Base-by-base conservation (phyloP, 2,329 filamentous ascomycete genomes). In the Triangularia verruculosa region DNA sequence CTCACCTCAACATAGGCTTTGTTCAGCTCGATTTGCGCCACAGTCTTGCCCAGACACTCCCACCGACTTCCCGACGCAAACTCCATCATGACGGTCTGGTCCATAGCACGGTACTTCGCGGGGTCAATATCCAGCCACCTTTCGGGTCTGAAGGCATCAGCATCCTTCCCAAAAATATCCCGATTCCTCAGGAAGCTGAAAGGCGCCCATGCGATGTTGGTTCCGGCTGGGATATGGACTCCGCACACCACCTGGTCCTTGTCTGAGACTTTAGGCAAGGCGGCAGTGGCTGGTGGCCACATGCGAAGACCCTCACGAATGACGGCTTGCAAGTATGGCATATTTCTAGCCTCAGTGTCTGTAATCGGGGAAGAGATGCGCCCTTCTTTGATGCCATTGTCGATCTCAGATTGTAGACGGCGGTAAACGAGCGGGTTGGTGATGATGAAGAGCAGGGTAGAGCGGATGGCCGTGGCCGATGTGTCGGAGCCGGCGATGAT, bases 281-380 rank as follows among this genome's bases (percentile, higher is more conserved):
- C 47, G 3, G 65, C 66, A 9, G 67, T 67, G 11, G 65, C 62
- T 12, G 70, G 68, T 6, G 71, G 68, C 55, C 61, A 70, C 53
- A 72, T 65, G 34, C 71, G 68, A 17, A 72, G 55, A 2, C 67
- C 70, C 34, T 72, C 70, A 13, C 57, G 59, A 28, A 71, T 61
- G 5, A 69, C 66, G 9, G 69, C 69, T 27, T 81, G 78, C 6
- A 85, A 74, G 66, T 83, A 85, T 0, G 77, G 77, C 6, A 83
- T 72, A 3, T 69, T 67, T 9, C 74, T 73, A 1, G 77, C 75
- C 65, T 81, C 76, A 1, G 72, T 67, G 54, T 78, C 74, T 11
- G 69, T 71, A 57, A 55, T 68, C 62, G 74, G 68, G 34, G 72
- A 72, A 13, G 77, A 77, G 32, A 72, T 63, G 12, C 57, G 58